Base-by-base conservation (phyloP, 2,329 filamentous ascomycete species). In the Phialophora macrospora region DNA sequence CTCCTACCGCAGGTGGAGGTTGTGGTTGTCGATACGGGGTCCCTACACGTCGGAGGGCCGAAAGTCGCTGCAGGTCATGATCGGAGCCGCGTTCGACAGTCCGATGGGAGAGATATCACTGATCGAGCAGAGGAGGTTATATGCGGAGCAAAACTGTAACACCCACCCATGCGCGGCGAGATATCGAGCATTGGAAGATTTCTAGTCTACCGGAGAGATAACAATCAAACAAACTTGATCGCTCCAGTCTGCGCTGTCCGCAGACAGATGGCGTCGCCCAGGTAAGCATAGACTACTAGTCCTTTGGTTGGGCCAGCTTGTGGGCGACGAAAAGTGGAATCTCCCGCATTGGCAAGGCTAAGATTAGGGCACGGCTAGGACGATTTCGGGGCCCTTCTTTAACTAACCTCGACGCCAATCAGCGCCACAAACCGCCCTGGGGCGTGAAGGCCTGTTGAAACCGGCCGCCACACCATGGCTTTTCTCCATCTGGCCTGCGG, bases 311-410 rank as follows among this genome's bases (percentile, higher is more conserved):
- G 46, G 57, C 34, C 26, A 34, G 12, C 52, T 30, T 9, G 22
- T 12, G 46, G 30, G 11, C 46, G 22, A 12, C 17, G 22, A 60
- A 60, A 60, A 60, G 58, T 52, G 58, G 58, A 44, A 46, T 32
- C n/a, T 52, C 20, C 14, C 46, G 58, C 58, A 60, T 52, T 52
- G 58, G 46, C 46, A 14, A 51, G 58, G 46, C 58, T 60, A 60
- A 60, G 58, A 60, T 60, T 63, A 63, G 60, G 60, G 52, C 60
- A 57, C 34, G 34, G 51, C 59, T 54, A 54, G 38, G 38, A 55
- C 34, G n/a, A n/a, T 56, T 63, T 48, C 28, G 46, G 57, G 44
- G 28, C 46, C 26, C 7, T 51, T 57, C 30, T 51, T 63, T 57
- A 56, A 56, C 52, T 63, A 63, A 49, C 17, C 41, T 6, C 57